phyloP scores from a whole-genome alignment of 2,329 filamentous ascomycete species.

The Alternaria gaisen region DNA sequence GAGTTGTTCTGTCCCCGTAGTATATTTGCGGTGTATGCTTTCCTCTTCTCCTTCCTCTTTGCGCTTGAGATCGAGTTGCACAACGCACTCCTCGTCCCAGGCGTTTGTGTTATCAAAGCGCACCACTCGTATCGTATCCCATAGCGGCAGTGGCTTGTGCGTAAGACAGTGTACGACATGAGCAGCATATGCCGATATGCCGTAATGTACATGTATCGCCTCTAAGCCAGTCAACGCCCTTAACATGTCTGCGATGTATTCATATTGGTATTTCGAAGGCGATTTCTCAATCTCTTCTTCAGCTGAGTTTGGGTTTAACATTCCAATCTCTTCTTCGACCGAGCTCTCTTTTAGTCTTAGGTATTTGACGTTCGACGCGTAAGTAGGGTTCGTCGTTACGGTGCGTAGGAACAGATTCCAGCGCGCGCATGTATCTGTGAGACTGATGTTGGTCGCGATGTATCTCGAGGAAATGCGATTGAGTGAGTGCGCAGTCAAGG shows the following conservation, averaged over 20 bases:
- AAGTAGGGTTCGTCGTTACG: constrained; percentile 3
- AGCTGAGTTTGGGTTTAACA: not conserved
- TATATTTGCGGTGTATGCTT: not conserved
- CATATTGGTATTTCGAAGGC: not conserved
- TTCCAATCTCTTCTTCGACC: not conserved
- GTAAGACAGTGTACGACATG: not conserved
- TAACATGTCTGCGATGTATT: constrained; percentile 3
- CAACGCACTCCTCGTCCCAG: constrained; percentile 8
- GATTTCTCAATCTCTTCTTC: not conserved
- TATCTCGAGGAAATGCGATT: constrained; percentile 14
- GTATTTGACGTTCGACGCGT: constrained; percentile 15
- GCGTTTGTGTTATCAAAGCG: constrained; percentile 4
- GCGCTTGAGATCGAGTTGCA: constrained; percentile 7
- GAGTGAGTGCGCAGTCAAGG: constrained; percentile 10
- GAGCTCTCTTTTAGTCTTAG: constrained; percentile 5
- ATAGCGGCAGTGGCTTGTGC: not conserved
- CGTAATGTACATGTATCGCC: not conserved
- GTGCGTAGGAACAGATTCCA: constrained; percentile 13
- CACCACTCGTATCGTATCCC: constrained; percentile 5
- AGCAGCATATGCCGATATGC: not conserved
- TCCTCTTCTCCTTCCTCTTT: not conserved
- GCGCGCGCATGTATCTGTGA: constrained; percentile 3
- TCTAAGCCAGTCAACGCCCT: constrained; percentile 5
- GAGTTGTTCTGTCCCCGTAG: not conserved
- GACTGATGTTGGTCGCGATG: constrained; percentile 15